These are phyloP conservation scores for Lonicera japonica DNA, from an alignment of 129 eudicot species.

Conservation along the genomic window DNA sequence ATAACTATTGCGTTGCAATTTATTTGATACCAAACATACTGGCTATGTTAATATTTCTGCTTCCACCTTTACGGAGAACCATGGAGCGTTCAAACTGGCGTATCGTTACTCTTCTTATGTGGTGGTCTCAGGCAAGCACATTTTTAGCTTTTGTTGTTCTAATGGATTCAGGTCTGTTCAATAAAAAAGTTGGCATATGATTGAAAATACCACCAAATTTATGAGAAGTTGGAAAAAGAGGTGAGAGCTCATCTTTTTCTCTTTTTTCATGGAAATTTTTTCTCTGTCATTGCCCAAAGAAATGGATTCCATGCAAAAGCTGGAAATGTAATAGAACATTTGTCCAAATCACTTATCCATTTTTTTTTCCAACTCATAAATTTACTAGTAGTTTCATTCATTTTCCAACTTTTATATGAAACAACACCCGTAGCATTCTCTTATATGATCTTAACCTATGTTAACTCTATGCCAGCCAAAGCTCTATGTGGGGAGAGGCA, in stretches of 20 bases:
- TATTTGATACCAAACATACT: constrained; percentile 72
- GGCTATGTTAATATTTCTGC: constrained; percentile 64
- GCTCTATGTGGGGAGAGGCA: constrained; percentile 95
- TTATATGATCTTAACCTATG: constrained; percentile 16
- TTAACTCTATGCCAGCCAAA: constrained; percentile 73
- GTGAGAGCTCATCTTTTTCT: too few species aligned
- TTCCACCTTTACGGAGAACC: constrained; percentile 76
- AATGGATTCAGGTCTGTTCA: not conserved
- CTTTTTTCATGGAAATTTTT: too few species aligned
- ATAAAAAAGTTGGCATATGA: too few species aligned
- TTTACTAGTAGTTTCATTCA: not conserved
- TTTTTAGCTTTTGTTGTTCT: not conserved
- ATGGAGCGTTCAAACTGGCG: constrained; percentile 93
- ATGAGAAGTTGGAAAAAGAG: too few species aligned
- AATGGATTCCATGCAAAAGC: too few species aligned
- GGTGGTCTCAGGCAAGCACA: constrained; percentile 92
- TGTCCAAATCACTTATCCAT: too few species aligned
- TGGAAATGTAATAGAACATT: too few species aligned
- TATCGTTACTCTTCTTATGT: constrained; percentile 50
- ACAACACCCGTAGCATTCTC: not conserved
- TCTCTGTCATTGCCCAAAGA: too few species aligned
- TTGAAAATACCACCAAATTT: too few species aligned
- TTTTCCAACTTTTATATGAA: not conserved
- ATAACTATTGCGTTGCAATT: constrained; percentile 63
- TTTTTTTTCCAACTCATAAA: too few species aligned